phyloP scores from a whole-genome alignment of 441 rosid species.

The Aquilaria agallochum region DNA sequence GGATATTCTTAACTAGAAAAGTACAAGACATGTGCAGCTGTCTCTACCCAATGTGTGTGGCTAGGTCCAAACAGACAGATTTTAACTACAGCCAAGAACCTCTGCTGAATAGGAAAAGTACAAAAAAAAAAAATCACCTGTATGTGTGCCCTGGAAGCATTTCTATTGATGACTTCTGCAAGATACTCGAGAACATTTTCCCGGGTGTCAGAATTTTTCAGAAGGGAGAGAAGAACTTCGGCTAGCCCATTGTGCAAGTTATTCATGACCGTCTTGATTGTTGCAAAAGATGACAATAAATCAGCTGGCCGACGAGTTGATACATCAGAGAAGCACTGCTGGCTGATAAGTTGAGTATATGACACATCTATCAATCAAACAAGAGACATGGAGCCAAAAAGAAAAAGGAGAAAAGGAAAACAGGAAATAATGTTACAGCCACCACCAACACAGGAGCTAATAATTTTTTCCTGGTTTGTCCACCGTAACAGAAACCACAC shows the following conservation, averaged over 20 bases:
- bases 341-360: conserved; percentile 46
- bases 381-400: background rate
- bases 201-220: conserved; percentile 69
- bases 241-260: conserved; percentile 62
- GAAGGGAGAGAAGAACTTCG: conserved; percentile 67
- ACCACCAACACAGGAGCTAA: too few relatives aligned
- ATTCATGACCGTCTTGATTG: conserved; percentile 75
- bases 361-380: conserved; percentile 16
- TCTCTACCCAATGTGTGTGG: too few relatives aligned
- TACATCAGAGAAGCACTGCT: conserved; percentile 88
- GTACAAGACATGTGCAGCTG: too few relatives aligned
- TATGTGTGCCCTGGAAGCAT: conserved; percentile 80
- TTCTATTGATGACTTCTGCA: conserved; percentile 92
- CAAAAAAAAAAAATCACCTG: conserved; percentile 45
- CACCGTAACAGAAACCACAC: too few relatives aligned
- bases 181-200: conserved; percentile 90
- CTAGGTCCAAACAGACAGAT: too few relatives aligned
- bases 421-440: too few relatives aligned
- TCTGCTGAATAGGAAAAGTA: too few relatives aligned
- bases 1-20: too few relatives aligned
- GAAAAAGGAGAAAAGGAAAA: background rate
- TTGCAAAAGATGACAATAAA: conserved; percentile 77
- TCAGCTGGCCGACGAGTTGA: conserved; percentile 81
- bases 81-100: too few relatives aligned
- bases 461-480: too few relatives aligned